Conservation (phyloP, 1,284 basidiomycete species). For the Leucoagaricus sp. region DNA sequence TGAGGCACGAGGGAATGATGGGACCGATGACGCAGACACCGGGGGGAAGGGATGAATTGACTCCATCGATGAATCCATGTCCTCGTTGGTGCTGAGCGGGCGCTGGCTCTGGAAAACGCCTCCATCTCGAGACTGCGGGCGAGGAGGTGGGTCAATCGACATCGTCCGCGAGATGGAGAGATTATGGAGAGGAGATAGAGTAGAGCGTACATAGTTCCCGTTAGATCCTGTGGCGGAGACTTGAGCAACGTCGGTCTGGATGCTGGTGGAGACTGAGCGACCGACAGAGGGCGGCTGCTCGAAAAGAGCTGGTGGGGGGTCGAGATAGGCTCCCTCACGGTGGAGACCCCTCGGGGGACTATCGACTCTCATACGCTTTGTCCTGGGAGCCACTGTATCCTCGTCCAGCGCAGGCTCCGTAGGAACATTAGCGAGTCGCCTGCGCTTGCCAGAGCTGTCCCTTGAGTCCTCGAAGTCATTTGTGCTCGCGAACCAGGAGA, state of each 20-base stretch:
- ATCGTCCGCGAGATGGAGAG: slow-evolving; percentile 49
- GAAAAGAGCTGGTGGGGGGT: slow-evolving; percentile 53
- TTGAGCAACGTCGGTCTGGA: slow-evolving; percentile 25
- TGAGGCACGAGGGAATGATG: slow-evolving; percentile 18
- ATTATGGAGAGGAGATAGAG: slow-evolving; percentile 40
- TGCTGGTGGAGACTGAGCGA: slow-evolving; percentile 39
- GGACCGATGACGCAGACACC: slow-evolving; percentile 30
- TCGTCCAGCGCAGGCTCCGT: slow-evolving; percentile 29
- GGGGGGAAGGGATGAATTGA: slow-evolving; percentile 20
- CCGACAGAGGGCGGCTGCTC: slow-evolving; percentile 31
- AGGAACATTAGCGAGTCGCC: slow-evolving; percentile 36
- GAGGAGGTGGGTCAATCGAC: slow-evolving; percentile 53
- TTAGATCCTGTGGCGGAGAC: not conserved
- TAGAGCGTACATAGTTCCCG: slow-evolving; percentile 35
- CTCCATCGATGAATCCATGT: slow-evolving; percentile 26
- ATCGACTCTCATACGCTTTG: slow-evolving; percentile 56
- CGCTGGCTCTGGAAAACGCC: slow-evolving; percentile 6
- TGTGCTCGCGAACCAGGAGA: slow-evolving; percentile 55
- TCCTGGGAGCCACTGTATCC: slow-evolving; percentile 29
- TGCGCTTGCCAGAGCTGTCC: slow-evolving; percentile 52
- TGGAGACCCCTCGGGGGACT: slow-evolving; percentile 45
- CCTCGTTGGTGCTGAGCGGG: slow-evolving; percentile 34
- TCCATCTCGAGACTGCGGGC: slow-evolving; percentile 3
- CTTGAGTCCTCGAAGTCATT: slow-evolving; percentile 51
- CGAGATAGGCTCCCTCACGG: slow-evolving; percentile 45